Conservation (phyloP, 495 filamentous ascomycete genomes). For the Penicillium chermesinum region DNA sequence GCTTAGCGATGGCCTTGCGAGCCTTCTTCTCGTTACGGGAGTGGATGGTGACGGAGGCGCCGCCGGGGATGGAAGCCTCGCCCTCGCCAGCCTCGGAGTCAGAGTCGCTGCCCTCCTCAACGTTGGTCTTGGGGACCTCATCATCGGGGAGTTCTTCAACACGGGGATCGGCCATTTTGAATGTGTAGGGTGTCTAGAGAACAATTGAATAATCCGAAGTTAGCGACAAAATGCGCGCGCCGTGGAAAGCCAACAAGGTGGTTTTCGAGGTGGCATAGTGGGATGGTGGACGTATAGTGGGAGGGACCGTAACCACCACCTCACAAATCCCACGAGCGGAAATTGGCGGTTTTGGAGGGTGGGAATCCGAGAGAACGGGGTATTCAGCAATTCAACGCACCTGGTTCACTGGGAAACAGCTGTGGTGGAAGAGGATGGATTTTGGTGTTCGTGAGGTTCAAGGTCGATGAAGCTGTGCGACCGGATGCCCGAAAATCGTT, state of each 20-base stretch:
- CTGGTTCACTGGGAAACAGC: constrained; percentile 31
- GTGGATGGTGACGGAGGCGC: constrained; percentile 84
- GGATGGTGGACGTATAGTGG: constrained; percentile 18
- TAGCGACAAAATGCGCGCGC: constrained; percentile 1
- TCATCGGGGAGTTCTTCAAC: constrained; percentile 97
- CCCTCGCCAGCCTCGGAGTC: constrained; percentile 67
- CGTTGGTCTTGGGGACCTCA: constrained; percentile 60
- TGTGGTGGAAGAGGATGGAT: constrained; percentile 37
- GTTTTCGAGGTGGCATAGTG: constrained; percentile 5
- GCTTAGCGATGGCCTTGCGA: constrained; percentile 95
- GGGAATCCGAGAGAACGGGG: constrained; percentile 16
- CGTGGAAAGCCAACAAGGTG: constrained; percentile 1
- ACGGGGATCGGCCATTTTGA: constrained; percentile 91
- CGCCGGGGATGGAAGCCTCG: constrained; percentile 70
- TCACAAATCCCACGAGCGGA: constrained; percentile 22
- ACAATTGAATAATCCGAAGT: constrained; percentile 13
- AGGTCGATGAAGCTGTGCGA: constrained; percentile 44
- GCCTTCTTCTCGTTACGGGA: constrained; percentile 99
- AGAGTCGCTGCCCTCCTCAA: constrained; percentile 78
- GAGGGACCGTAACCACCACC: constrained; percentile 17
- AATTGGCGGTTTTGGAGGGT: constrained; percentile 24
- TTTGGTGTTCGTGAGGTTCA: constrained; percentile 37
- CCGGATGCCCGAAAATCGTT: constrained; percentile 45
- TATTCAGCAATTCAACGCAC: constrained; percentile 30
- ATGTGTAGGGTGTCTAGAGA: constrained; percentile 27